These are phyloP conservation scores for Podaxis sp. DNA, from an alignment of 768 basidiomycete genomes.

Conservation along the genomic window DNA sequence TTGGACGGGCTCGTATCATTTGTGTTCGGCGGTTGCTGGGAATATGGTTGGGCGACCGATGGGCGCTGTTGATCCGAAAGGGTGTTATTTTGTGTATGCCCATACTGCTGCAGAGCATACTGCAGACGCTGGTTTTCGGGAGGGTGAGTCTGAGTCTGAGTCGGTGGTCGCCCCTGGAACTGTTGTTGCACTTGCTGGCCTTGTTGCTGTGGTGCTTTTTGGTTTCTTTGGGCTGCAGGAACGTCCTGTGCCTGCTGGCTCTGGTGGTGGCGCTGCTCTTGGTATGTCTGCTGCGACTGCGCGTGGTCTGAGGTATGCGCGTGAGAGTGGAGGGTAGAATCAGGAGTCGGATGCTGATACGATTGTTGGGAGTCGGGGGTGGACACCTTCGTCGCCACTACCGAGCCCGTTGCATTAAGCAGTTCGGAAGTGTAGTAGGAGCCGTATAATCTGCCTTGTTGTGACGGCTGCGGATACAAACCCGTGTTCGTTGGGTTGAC, in stretches of 20 bases:
- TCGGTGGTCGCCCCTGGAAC: not conserved
- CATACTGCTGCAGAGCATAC: constrained; percentile 8
- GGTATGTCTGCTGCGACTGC: constrained; percentile 16
- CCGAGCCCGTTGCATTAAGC: constrained; percentile 11
- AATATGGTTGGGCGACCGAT: not conserved
- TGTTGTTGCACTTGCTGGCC: constrained; percentile 1
- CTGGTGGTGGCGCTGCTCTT: constrained; percentile 10
- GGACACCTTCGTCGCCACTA: constrained; percentile 15
- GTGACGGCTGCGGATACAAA: not conserved
- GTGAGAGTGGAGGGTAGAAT: constrained; percentile 23
- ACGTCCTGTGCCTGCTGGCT: not conserved
- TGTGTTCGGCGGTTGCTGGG: not conserved
- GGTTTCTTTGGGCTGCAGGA: not conserved
- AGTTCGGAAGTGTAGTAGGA: constrained; percentile 1
- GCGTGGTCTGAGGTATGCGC: constrained; percentile 24
- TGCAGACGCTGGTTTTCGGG: not conserved
- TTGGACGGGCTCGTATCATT: not conserved
- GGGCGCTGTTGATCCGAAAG: not conserved
- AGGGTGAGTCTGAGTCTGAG: not conserved
- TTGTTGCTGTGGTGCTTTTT: not conserved
- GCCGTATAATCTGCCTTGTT: not conserved
- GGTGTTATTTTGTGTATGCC: constrained; percentile 7
- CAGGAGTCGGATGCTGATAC: constrained; percentile 20
- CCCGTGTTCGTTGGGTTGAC: constrained; percentile 17
- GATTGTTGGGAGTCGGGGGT: constrained; percentile 17